phyloP scores from a whole-genome alignment of 169 alveolate genomes.

The Neospora caninum region DNA sequence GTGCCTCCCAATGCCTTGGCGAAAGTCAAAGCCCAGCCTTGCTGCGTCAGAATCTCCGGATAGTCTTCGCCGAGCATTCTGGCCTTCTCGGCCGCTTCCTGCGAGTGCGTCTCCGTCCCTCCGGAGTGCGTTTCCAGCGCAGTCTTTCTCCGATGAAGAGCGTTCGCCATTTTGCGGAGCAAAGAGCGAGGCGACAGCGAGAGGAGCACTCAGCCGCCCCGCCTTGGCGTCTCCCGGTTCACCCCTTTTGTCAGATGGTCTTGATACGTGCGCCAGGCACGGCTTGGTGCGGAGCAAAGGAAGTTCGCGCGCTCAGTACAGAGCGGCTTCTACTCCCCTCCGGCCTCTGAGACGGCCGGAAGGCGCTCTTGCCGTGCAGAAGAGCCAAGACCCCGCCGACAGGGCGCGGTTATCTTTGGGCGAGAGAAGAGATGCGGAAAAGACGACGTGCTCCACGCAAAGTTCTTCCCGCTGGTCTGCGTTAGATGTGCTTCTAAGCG shows the following conservation, averaged over 20 bases:
- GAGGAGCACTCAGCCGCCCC: not conserved
- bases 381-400: not conserved
- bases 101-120: not conserved
- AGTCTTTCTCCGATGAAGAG: not conserved
- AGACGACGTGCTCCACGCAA: no score
- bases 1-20: not conserved
- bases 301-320: not conserved
- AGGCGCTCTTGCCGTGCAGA: not conserved
- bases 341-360: not conserved
- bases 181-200: not conserved
- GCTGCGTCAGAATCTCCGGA: not conserved
- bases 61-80: not conserved
- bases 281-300: not conserved
- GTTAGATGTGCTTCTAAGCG: slow-evolving; percentile 15
- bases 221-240: not conserved
- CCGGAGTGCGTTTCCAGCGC: not conserved
- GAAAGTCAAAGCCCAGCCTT: not conserved
- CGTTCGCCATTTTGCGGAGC: not conserved
- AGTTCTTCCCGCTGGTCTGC: not conserved
- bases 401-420: not conserved
- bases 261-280: not conserved
- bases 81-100: not conserved
- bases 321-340: not conserved
- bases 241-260: not conserved
- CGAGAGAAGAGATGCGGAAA: not conserved